Conservation (phyloP, 106 monocot genomes). For the Ottelia alismoides region DNA sequence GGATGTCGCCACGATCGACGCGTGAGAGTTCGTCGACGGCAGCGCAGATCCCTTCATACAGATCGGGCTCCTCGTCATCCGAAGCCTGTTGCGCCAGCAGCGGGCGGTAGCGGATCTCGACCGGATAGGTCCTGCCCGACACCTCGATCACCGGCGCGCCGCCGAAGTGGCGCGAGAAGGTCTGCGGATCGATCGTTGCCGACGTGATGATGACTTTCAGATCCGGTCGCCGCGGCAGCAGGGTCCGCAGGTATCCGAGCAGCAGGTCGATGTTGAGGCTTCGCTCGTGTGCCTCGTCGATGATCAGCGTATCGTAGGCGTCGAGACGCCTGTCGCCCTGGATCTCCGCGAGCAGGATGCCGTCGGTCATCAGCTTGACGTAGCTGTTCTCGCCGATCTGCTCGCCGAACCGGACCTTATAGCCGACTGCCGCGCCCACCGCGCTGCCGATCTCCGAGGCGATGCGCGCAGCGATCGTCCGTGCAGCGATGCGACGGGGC, state of each 20-base stretch:
- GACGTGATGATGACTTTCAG: constrained; percentile 82
- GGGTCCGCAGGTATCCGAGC: constrained; percentile 66
- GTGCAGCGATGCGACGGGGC: constrained; percentile 6
- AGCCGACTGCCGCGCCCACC: constrained; percentile 2
- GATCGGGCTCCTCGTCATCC: constrained; percentile 66
- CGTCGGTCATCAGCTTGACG: constrained; percentile 91
- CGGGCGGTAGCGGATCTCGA: constrained; percentile 57
- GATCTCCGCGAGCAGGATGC: constrained; percentile 63
- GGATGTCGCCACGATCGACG: constrained; percentile 55
- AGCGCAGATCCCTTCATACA: constrained; percentile 71
- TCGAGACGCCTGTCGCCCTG: constrained; percentile 67
- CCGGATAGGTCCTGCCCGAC: constrained; percentile 73
- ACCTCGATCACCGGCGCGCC: no score
- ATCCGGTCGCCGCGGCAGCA: constrained; percentile 59
- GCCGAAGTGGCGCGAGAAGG: constrained; percentile 70
- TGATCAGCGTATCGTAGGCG: constrained; percentile 55
- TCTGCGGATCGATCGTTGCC: constrained; percentile 66
- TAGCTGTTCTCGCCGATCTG: no score
- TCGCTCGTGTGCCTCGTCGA: constrained; percentile 85
- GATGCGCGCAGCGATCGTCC: constrained; percentile 1
- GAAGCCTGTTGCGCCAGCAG: no score
- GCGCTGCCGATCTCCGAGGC: neutral
- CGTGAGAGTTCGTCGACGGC: constrained; percentile 65
- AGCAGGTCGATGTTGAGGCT: constrained; percentile 59
- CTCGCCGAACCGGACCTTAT: no score